Percentiles rank a stretch among this genome's conserved stretches.
Evolutionary conservation across 768 basidiomycete species (phyloP).

Genomic region (Russula olivacea): DNA sequence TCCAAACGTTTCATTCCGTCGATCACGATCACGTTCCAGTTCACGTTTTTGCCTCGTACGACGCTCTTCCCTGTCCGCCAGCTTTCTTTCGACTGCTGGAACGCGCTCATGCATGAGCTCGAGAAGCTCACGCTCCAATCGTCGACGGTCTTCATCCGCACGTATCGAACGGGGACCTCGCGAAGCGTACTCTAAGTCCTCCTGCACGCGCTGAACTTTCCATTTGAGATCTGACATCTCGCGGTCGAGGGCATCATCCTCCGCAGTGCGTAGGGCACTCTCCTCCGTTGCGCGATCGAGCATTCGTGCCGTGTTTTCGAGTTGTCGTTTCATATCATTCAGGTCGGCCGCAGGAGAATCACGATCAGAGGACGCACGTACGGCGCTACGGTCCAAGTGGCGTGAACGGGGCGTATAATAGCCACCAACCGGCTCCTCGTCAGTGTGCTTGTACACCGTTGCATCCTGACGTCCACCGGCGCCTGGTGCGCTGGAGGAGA

Average conservation of each 20-base stretch:
- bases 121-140: conserved; percentile 83
- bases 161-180: conserved; percentile 63
- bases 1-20: conserved; percentile 76
- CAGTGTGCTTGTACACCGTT: conserved; percentile 83
- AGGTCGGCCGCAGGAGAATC: conserved; percentile 59
- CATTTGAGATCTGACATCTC: conserved; percentile 85
- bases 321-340: conserved; percentile 77
- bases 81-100: conserved; percentile 82
- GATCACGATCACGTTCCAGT: conserved; percentile 72
- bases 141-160: conserved; percentile 81
- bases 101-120: conserved; percentile 84
- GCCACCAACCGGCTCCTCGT: conserved; percentile 48
- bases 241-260: conserved; percentile 86
- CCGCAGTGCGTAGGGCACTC: conserved; percentile 54
- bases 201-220: conserved; percentile 78
- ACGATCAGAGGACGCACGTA: conserved; percentile 69
- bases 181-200: conserved; percentile 84
- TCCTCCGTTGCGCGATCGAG: conserved; percentile 70
- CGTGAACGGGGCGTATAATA: conserved; percentile 78
- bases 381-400: conserved; percentile 78
- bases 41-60: conserved; percentile 74
- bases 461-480: conserved; percentile 75
- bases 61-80: conserved; percentile 71
- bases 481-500: conserved; percentile 43
- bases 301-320: conserved; percentile 73